Base-by-base conservation (phyloP, 805 yeast species). In the Yamadazyma laniorum region DNA sequence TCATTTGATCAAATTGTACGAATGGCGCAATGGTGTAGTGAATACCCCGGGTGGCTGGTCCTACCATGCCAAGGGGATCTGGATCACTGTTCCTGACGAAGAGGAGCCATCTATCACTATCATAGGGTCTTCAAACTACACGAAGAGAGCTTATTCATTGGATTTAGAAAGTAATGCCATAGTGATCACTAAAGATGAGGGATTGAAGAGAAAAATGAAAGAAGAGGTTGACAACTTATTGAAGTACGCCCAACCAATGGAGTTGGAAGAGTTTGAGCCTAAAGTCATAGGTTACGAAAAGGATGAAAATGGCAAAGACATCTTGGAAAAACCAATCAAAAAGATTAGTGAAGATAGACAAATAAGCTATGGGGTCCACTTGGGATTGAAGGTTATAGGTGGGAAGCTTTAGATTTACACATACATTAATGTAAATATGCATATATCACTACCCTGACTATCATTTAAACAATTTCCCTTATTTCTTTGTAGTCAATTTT, bases 61-160 rank as follows among this genome's bases (percentile, higher is more conserved):
- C 0, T 93, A 93, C 59, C 99, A 93, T 56, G 98, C 99, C 11
- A 93, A 93, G 56, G 99, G 99, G 1, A 65, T 91, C 4, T 93
- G 98, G 98, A 63, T 86, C 0, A 69, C 77, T 6, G 66, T 69
- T 9, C 84, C 88, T 0, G 70, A 63, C 2, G 83, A 79, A 32
- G 45, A 50, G 0, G 53, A 56, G 9, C 96, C 97, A 1, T 72
- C 82, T 14, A 63, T 87, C 9, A 86, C 96, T 0, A 78, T 90
- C 5, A 73, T 93, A 34, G 99, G 99, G 0, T 86, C 96, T 1
- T 88, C 97, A 0, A 93, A 93, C 58, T 93, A 89, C 59, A 93
- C 99, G 0, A 77, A 83, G 45, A 72, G 99, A 44, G 90, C 97
- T 0, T 91, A 91, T 53, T 73, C 83, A 3, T 75, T 83, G 42